Evolutionary conservation across 306 rosid genomes (phyloP).

Genomic region (Calophaca sinica): DNA sequence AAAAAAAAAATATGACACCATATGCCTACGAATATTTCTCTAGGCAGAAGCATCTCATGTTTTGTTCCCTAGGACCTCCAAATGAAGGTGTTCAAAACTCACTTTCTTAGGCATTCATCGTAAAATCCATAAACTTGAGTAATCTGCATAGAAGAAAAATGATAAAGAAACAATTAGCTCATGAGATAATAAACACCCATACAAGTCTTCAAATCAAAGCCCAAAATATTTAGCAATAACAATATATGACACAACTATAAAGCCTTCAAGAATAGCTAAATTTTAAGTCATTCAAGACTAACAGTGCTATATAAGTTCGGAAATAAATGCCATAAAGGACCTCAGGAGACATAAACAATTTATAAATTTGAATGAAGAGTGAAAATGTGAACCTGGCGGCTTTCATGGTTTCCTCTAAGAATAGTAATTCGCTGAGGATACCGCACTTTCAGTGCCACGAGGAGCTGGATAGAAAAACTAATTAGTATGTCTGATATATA

Average conservation of each 20-base stretch:
- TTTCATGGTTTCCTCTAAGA: slow-evolving; percentile 99
- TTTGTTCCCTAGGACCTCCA: slow-evolving; percentile 31
- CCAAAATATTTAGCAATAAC: slow-evolving; percentile 9
- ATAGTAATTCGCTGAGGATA: slow-evolving; percentile 95
- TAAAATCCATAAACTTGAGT: slow-evolving; percentile 97
- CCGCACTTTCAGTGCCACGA: slow-evolving; percentile 94
- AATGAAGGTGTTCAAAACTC: slow-evolving; percentile 60
- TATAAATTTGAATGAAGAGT: slow-evolving; percentile 31
- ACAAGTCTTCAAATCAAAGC: slow-evolving; percentile 36
- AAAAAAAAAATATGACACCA: slow-evolving; percentile 4
- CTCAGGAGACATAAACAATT: slow-evolving; percentile 19
- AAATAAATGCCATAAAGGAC: slow-evolving; percentile 42
- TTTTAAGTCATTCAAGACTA: neutral
- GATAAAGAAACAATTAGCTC: slow-evolving; percentile 48
- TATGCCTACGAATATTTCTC: slow-evolving; percentile 28
- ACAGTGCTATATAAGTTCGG: neutral
- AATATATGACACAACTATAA: slow-evolving; percentile 10
- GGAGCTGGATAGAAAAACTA: slow-evolving; percentile 70
- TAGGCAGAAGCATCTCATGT: slow-evolving; percentile 19
- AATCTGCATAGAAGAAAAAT: slow-evolving; percentile 61
- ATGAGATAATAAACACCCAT: slow-evolving; percentile 12
- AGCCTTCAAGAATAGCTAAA: slow-evolving; percentile 20
- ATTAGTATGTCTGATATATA: slow-evolving; percentile 37
- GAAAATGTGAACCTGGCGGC: slow-evolving; percentile 83
- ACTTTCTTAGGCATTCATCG: slow-evolving; percentile 95